Percentiles rank a stretch among this genome's conserved stretches.
These are phyloP conservation scores for Dactylellina leptospora DNA, from an alignment of 2,329 filamentous ascomycete genomes.

Conservation along the genomic window DNA sequence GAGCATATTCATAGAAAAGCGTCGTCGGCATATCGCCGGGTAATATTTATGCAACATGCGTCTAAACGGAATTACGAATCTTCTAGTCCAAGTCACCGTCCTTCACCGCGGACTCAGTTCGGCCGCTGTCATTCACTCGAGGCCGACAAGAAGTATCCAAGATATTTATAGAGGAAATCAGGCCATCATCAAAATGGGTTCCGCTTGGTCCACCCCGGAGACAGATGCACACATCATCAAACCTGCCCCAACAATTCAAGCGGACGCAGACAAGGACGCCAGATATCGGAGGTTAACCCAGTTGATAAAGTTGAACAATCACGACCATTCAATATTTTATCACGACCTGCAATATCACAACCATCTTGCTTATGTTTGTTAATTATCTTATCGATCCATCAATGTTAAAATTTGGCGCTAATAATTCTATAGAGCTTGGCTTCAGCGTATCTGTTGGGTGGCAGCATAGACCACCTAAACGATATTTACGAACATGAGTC, in stretches of 20 bases:
- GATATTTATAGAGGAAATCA: slow-evolving; percentile 26
- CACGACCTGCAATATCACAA: slow-evolving; percentile 45
- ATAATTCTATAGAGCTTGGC: slow-evolving; percentile 69
- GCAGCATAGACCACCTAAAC: slow-evolving; percentile 75
- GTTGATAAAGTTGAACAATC: slow-evolving; percentile 40
- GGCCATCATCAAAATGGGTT: slow-evolving; percentile 46
- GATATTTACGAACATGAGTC: slow-evolving; percentile 79
- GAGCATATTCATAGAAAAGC: too few relatives aligned
- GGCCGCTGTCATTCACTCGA: slow-evolving; percentile 10
- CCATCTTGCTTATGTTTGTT: slow-evolving; percentile 38
- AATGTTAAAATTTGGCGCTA: neutral
- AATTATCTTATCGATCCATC: neutral
- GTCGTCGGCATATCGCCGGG: too few relatives aligned
- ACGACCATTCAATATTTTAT: slow-evolving; percentile 39
- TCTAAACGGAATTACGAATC: slow-evolving; percentile 34
- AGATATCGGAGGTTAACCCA: slow-evolving; percentile 45
- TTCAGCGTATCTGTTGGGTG: slow-evolving; percentile 86
- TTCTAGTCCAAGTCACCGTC: slow-evolving; percentile 43
- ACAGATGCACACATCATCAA: slow-evolving; percentile 22
- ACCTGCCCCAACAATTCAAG: slow-evolving; percentile 12
- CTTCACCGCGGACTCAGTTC: slow-evolving; percentile 27
- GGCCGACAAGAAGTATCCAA: slow-evolving; percentile 5
- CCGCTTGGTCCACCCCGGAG: slow-evolving; percentile 30
- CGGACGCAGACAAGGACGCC: slow-evolving; percentile 30
- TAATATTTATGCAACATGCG: too few relatives aligned